These are phyloP conservation scores for Phialocephala subalpina DNA, from an alignment of 2,329 filamentous ascomycete genomes.

Conservation along the genomic window DNA sequence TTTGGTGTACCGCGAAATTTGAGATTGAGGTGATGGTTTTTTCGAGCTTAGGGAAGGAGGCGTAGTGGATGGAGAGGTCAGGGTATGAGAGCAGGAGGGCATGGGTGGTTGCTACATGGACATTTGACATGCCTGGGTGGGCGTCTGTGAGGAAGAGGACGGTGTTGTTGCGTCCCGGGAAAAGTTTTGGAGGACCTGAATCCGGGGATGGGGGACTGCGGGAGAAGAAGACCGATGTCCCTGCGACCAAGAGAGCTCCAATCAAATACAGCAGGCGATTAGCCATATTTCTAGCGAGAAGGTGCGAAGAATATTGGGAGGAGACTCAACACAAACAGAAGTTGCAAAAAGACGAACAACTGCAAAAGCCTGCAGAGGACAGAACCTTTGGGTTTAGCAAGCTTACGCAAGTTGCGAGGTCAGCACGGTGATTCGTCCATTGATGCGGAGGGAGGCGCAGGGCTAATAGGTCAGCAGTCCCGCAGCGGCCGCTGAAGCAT, in stretches of 20 bases:
- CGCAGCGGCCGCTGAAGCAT: too few relatives aligned
- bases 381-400: too few relatives aligned
- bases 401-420: too few relatives aligned
- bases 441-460: too few relatives aligned
- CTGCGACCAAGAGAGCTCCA: not conserved
- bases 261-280: not conserved
- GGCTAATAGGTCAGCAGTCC: too few relatives aligned
- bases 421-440: too few relatives aligned
- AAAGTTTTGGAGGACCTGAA: not conserved
- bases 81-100: conserved; percentile 46
- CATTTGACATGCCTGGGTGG: conserved; percentile 54
- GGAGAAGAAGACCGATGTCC: not conserved
- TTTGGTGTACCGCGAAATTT: not conserved
- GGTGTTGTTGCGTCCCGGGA: conserved; percentile 22
- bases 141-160: conserved; percentile 53
- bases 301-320: not conserved
- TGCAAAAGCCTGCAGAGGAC: too few relatives aligned
- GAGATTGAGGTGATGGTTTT: not conserved
- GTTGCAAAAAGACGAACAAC: too few relatives aligned
- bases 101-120: conserved; percentile 50
- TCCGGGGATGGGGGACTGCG: not conserved
- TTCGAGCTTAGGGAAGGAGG: conserved; percentile 45
- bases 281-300: not conserved
- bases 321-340: not conserved
- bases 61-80: conserved; percentile 51